Conservation (phyloP, 371 early-diverging fungal species). For the Coemansia sp. region DNA sequence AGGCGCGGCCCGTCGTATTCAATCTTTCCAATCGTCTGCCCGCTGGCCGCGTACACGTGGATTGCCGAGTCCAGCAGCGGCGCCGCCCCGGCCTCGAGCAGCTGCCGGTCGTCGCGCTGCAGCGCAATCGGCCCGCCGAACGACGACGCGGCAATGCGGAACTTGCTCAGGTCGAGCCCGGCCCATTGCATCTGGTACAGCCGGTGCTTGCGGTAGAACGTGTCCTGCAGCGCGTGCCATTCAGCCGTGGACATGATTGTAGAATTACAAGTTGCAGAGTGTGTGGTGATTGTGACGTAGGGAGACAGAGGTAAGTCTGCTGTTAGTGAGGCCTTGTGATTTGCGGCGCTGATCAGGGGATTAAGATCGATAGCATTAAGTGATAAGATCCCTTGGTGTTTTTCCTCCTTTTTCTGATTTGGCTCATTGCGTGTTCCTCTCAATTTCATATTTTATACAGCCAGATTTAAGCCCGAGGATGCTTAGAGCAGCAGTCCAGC, state of each 20-base stretch:
- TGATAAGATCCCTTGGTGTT: neutral
- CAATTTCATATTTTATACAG: neutral
- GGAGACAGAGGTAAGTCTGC: no score
- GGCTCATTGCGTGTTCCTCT: neutral
- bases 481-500: slow-evolving; percentile 21
- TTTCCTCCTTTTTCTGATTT: neutral
- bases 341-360: no score
- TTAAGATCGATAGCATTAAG: no score
- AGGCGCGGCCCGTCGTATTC: slow-evolving; percentile 92
- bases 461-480: slow-evolving; percentile 1
- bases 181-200: slow-evolving; percentile 88
- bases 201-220: slow-evolving; percentile 66
- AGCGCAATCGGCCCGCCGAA: slow-evolving; percentile 95
- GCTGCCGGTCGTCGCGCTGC: slow-evolving; percentile 81
- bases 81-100: slow-evolving; percentile 70
- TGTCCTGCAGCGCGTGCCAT: slow-evolving; percentile 57
- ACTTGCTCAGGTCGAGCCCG: slow-evolving; percentile 78
- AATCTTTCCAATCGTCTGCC: slow-evolving; percentile 79
- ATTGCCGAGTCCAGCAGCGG: slow-evolving; percentile 76
- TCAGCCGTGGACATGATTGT: slow-evolving; percentile 38
- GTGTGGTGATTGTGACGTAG: neutral
- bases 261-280: neutral
- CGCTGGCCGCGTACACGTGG: slow-evolving; percentile 81
- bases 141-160: slow-evolving; percentile 77
- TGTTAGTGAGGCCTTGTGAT: no score